Evolutionary conservation across 371 early-diverging fungal species (phyloP).

Genomic region (Mucor circinelloides): DNA sequence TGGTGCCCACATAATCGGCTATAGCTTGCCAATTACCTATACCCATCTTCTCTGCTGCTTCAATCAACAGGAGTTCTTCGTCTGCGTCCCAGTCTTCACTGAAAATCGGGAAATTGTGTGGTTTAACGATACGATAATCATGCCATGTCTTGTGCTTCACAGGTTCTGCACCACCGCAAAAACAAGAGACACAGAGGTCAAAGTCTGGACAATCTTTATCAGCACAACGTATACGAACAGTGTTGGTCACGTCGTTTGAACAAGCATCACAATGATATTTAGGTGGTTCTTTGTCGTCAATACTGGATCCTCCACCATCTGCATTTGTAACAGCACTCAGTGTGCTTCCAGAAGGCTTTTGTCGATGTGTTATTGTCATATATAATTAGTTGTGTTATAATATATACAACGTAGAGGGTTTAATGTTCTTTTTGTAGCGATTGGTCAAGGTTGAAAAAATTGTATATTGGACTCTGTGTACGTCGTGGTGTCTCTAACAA

Average conservation of each 20-base stretch:
- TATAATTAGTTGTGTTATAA: not conserved
- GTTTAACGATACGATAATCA: conserved; percentile 86
- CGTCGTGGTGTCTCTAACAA: not conserved
- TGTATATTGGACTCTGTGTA: not conserved
- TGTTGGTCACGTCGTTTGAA: conserved; percentile 85
- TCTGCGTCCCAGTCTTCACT: conserved; percentile 94
- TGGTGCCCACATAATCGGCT: conserved; percentile 91
- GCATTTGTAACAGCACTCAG: conserved; percentile 27
- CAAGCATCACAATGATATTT: conserved; percentile 93
- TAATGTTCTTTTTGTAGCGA: not conserved
- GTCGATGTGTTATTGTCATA: conserved; percentile 56
- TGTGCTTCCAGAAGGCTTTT: conserved; percentile 39
- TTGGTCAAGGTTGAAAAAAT: conserved; percentile 1
- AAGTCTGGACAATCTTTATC: conserved; percentile 84
- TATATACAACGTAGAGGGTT: conserved; percentile 3
- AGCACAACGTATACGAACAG: conserved; percentile 90
- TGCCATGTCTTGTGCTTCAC: conserved; percentile 87
- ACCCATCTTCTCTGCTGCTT: conserved; percentile 91
- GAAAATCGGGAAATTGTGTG: conserved; percentile 86
- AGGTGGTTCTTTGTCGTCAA: conserved; percentile 56
- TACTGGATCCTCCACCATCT: conserved; percentile 22
- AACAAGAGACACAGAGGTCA: conserved; percentile 96
- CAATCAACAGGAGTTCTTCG: conserved; percentile 95
- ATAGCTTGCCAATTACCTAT: conserved; percentile 98
- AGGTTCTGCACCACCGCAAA: conserved; percentile 84